Percentiles rank a stretch among this genome's conserved stretches.
Evolutionary conservation across 2,329 filamentous ascomycete species (phyloP).

Genomic region (Fusarium proliferatum): DNA sequence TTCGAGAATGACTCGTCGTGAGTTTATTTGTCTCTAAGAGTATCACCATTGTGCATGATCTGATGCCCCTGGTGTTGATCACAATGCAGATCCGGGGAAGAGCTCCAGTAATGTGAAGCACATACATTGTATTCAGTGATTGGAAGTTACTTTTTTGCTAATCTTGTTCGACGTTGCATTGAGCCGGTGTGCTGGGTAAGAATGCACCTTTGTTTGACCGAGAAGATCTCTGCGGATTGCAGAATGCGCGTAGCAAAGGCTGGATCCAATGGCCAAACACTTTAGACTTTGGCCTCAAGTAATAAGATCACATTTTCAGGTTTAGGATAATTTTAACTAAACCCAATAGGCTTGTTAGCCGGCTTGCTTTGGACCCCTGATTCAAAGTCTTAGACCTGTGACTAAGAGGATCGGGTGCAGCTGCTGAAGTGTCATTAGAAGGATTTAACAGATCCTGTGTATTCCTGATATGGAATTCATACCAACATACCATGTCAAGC

Average conservation of each 20-base stretch:
- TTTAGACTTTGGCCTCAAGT: not conserved
- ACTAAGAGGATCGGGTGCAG: not conserved
- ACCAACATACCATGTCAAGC: not conserved
- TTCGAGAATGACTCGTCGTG: not conserved
- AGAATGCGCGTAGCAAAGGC: not conserved
- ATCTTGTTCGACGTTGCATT: not conserved
- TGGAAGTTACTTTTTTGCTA: not conserved
- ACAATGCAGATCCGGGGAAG: conserved; percentile 13
- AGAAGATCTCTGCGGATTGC: not conserved
- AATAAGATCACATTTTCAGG: not conserved
- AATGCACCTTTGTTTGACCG: not conserved
- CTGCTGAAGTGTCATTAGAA: rapidly evolving
- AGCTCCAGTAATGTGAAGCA: not conserved
- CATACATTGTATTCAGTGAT: not conserved
- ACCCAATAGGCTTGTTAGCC: not conserved
- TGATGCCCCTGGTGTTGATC: not conserved
- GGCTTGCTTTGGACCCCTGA: not conserved
- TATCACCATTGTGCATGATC: not conserved
- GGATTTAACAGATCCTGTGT: rapidly evolving
- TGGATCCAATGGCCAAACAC: not conserved
- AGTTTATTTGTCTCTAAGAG: not conserved
- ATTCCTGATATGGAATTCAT: rapidly evolving
- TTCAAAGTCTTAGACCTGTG: not conserved
- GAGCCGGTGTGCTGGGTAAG: not conserved
- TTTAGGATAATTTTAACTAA: not conserved